Conservation (phyloP, 2,329 filamentous ascomycete species). For the Pseudocercospora eumusae region DNA sequence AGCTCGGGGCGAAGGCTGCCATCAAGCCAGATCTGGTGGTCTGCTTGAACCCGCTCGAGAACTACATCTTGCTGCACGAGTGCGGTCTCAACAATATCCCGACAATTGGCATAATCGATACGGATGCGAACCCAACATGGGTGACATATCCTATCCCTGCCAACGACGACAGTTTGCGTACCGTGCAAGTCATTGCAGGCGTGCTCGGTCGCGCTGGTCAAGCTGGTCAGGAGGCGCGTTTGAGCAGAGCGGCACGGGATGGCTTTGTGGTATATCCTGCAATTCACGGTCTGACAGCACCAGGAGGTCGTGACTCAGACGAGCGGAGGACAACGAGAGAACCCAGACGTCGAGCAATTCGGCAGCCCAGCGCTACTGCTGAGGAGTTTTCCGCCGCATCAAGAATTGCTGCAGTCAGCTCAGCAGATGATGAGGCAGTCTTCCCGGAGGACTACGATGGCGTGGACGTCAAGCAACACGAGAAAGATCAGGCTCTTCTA, state of each 20-base stretch:
- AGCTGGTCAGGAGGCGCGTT: conserved; percentile 68
- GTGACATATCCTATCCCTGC: conserved; percentile 96
- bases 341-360: not conserved
- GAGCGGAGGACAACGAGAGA: not conserved
- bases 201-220: conserved; percentile 83
- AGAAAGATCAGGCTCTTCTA: conserved; percentile 22
- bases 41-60: conserved; percentile 89
- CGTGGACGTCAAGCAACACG: conserved; percentile 22
- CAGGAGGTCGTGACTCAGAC: conserved; percentile 19
- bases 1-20: conserved; percentile 63
- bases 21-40: conserved; percentile 88
- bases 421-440: conserved; percentile 10
- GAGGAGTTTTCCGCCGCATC: conserved; percentile 4
- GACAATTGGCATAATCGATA: conserved; percentile 93
- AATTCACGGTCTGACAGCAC: conserved; percentile 37
- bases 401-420: not conserved
- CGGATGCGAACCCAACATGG: conserved; percentile 86
- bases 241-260: conserved; percentile 58
- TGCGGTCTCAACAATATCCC: conserved; percentile 85
- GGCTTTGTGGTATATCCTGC: conserved; percentile 63
- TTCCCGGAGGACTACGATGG: conserved; percentile 21
- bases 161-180: conserved; percentile 92
- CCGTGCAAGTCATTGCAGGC: conserved; percentile 77
- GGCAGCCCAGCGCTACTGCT: not conserved
- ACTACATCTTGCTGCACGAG: conserved; percentile 86